phyloP scores from a whole-genome alignment of 495 filamentous ascomycete genomes.

The Penicillium salamii region DNA sequence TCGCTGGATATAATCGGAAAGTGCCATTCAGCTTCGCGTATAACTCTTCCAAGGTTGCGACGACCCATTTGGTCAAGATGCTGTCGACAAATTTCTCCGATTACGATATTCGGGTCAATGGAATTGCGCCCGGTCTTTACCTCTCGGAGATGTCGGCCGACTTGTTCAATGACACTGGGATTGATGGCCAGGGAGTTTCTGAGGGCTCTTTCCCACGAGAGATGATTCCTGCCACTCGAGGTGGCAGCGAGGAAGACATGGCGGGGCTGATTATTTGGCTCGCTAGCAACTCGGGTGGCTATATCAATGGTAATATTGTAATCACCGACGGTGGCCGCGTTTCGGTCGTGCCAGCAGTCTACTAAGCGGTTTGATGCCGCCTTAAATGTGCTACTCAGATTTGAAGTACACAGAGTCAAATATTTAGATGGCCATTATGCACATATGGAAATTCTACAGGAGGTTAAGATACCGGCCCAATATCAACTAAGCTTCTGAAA shows the following conservation, averaged over 20 bases:
- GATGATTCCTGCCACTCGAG: slow-evolving; percentile 50
- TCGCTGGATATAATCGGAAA: slow-evolving; percentile 56
- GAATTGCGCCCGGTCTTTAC: slow-evolving; percentile 65
- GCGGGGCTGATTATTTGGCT: slow-evolving; percentile 61
- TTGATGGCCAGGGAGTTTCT: slow-evolving; percentile 19
- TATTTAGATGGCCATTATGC: too few relatives aligned
- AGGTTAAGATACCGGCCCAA: too few relatives aligned
- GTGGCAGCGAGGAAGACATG: slow-evolving; percentile 61
- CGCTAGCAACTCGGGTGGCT: slow-evolving; percentile 58
- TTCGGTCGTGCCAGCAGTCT: slow-evolving; percentile 43
- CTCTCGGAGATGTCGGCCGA: slow-evolving; percentile 60
- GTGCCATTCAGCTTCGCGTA: slow-evolving; percentile 60
- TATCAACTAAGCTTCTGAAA: too few relatives aligned
- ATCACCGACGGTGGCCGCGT: slow-evolving; percentile 61
- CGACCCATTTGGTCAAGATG: slow-evolving; percentile 63
- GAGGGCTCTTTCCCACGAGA: slow-evolving; percentile 42
- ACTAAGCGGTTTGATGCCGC: slow-evolving; percentile 35
- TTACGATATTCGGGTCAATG: slow-evolving; percentile 62
- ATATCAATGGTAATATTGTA: slow-evolving; percentile 56
- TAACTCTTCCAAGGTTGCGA: slow-evolving; percentile 60
- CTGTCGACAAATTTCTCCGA: slow-evolving; percentile 50
- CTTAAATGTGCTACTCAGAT: too few relatives aligned
- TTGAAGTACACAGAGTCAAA: not conserved
- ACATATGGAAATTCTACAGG: too few relatives aligned
- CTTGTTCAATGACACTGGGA: slow-evolving; percentile 15